These are phyloP conservation scores for Lipomyces mesembrius DNA, from an alignment of 805 yeast genomes.

Conservation along the genomic window DNA sequence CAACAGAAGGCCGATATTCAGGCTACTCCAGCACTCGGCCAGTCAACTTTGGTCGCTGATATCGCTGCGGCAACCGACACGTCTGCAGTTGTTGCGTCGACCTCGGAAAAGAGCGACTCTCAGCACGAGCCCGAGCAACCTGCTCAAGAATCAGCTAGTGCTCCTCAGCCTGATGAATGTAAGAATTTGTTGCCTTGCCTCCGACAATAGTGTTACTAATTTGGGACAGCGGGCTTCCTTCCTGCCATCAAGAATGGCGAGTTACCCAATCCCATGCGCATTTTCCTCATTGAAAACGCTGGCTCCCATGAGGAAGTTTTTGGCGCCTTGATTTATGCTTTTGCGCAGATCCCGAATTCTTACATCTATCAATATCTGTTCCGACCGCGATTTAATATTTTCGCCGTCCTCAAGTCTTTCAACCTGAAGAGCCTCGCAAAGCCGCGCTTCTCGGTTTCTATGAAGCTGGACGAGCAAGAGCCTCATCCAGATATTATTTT, in stretches of 20 bases:
- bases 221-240: neutral
- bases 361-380: constrained; percentile 31
- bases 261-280: constrained; percentile 31
- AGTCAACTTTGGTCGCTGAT: neutral
- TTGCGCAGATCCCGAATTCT: constrained; percentile 35
- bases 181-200: neutral
- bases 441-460: constrained; percentile 29
- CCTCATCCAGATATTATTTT: constrained; percentile 34
- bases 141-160: constrained; percentile 15
- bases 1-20: neutral
- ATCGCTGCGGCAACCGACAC: constrained; percentile 4
- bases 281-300: constrained; percentile 30
- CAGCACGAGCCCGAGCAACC: neutral
- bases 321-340: constrained; percentile 37
- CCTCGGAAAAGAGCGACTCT: neutral
- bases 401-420: constrained; percentile 30
- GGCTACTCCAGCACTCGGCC: neutral
- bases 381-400: constrained; percentile 33
- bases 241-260: constrained; percentile 28
- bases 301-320: constrained; percentile 37
- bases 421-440: constrained; percentile 23
- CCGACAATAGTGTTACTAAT: neutral
- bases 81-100: constrained; percentile 9
- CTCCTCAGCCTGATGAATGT: neutral
- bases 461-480: constrained; percentile 30